Conservation (phyloP, 495 filamentous ascomycete genomes). For the Tuber microsphaerosporum region DNA sequence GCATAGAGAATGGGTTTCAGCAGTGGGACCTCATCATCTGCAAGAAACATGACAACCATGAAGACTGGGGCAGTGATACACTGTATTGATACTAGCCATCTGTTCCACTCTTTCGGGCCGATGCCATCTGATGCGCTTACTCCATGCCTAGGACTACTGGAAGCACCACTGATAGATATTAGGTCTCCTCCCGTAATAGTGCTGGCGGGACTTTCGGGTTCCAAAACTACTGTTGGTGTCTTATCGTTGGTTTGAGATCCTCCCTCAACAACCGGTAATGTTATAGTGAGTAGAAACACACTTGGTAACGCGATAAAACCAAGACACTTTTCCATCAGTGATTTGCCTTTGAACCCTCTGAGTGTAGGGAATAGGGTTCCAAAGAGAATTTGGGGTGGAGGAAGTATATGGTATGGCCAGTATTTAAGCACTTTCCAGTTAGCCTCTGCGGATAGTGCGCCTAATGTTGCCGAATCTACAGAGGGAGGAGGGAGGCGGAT, state of each 20-base stretch:
- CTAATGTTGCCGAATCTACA: slow-evolving; percentile 47
- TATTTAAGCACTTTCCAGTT: slow-evolving; percentile 47
- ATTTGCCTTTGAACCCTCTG: slow-evolving; percentile 68
- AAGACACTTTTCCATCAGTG: slow-evolving; percentile 65
- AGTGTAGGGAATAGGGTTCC: slow-evolving; percentile 84
- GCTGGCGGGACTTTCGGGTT: slow-evolving; percentile 9
- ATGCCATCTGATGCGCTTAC: slow-evolving; percentile 14
- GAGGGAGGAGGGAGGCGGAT: slow-evolving; percentile 50
- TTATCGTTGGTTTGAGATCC: not conserved
- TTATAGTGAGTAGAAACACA: slow-evolving; percentile 83
- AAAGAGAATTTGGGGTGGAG: slow-evolving; percentile 60
- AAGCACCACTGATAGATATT: not conserved
- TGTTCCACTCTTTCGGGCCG: slow-evolving; percentile 65
- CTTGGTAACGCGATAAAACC: slow-evolving; percentile 77
- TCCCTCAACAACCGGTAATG: slow-evolving; percentile 68
- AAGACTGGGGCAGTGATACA: slow-evolving; percentile 84
- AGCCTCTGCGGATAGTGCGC: slow-evolving; percentile 24
- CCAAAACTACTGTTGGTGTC: slow-evolving; percentile 17
- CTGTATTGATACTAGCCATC: slow-evolving; percentile 80
- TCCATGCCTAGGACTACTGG: slow-evolving; percentile 1
- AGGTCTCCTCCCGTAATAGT: slow-evolving; percentile 8
- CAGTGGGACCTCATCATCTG: slow-evolving; percentile 45
- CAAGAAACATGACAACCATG: slow-evolving; percentile 60
- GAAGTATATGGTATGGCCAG: slow-evolving; percentile 70
- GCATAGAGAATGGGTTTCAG: slow-evolving; percentile 60